Conservation (phyloP, 2,329 filamentous ascomycete species). For the Byssothecium circinans region DNA sequence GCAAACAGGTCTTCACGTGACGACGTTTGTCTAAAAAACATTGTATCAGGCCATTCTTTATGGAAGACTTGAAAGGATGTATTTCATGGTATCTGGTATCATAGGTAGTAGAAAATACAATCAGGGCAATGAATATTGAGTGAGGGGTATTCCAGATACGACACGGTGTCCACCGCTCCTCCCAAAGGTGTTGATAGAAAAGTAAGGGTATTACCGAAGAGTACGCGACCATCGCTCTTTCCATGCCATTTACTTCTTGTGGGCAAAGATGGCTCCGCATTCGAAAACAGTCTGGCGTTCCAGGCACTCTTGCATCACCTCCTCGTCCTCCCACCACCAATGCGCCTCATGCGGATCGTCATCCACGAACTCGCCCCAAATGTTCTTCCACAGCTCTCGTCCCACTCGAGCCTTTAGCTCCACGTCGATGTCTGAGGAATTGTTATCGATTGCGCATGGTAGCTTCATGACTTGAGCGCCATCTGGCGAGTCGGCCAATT, state of each 20-base stretch:
- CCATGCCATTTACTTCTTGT: slow-evolving; percentile 26
- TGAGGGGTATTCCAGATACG: too few relatives aligned
- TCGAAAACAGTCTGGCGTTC: slow-evolving; percentile 41
- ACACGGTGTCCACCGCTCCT: too few relatives aligned
- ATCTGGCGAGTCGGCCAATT: slow-evolving; percentile 21
- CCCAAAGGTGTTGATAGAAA: too few relatives aligned
- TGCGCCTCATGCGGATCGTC: slow-evolving; percentile 28
- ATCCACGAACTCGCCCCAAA: slow-evolving; percentile 42
- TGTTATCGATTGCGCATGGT: slow-evolving; percentile 32
- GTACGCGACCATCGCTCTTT: too few relatives aligned
- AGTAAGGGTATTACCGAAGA: too few relatives aligned
- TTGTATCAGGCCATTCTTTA: too few relatives aligned
- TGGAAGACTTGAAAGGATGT: not conserved
- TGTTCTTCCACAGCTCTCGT: slow-evolving; percentile 41
- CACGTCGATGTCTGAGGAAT: slow-evolving; percentile 22
- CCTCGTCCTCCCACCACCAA: slow-evolving; percentile 46
- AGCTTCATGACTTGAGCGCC: slow-evolving; percentile 27
- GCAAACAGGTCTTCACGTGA: slow-evolving; percentile 12
- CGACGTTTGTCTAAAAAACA: not conserved
- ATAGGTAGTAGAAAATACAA: not conserved
- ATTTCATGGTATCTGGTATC: not conserved
- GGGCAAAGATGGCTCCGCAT: slow-evolving; percentile 41
- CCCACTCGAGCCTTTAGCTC: slow-evolving; percentile 41
- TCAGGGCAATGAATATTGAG: too few relatives aligned
- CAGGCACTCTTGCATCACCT: slow-evolving; percentile 41